A percentile compares a stretch with the other conserved stretches of the same genome.
Evolutionary conservation across 345 rosid species (phyloP).

Genomic region (Viola odorata): DNA sequence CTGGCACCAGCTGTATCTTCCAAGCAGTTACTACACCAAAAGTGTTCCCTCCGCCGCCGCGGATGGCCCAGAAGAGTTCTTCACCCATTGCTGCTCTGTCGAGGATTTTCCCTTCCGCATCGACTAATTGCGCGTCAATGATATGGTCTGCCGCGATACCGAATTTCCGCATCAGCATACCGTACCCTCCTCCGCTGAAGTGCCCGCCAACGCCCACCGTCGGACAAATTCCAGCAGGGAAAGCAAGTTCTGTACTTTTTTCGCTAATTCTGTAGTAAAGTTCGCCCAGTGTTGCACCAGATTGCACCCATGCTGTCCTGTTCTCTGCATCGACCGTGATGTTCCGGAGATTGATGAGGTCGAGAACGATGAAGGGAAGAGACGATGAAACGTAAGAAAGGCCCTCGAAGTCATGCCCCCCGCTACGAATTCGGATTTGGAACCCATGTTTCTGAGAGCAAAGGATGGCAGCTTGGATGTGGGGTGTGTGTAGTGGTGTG

Average conservation of each 20-base stretch:
- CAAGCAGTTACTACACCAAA: conserved; percentile 10
- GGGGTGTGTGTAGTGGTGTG: conserved; percentile 1
- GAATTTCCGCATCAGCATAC: conserved; percentile 11
- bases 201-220: conserved; percentile 24
- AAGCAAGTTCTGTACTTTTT: conserved; percentile 11
- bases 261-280: conserved; percentile 11
- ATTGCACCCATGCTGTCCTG: conserved; percentile 21
- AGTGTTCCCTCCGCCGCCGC: conserved; percentile 20
- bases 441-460: conserved; percentile 1
- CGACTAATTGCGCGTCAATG: conserved; percentile 5
- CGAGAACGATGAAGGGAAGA: conserved; percentile 15
- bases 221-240: conserved; percentile 22
- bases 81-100: conserved; percentile 16
- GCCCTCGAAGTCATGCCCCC: conserved; percentile 17
- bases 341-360: conserved; percentile 11
- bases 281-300: conserved; percentile 19
- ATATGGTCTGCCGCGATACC: conserved; percentile 21
- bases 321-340: conserved; percentile 5
- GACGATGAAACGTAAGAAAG: conserved; percentile 11
- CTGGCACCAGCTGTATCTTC: conserved; percentile 14
- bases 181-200: conserved; percentile 20
- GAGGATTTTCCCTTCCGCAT: conserved; percentile 10
- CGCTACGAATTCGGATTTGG: conserved; percentile 20
- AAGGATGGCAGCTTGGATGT: conserved; percentile 5
- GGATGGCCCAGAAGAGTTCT: conserved; percentile 16